Evolutionary conservation across 805 yeast species (phyloP).

Genomic region (Alloascoidea africana): DNA sequence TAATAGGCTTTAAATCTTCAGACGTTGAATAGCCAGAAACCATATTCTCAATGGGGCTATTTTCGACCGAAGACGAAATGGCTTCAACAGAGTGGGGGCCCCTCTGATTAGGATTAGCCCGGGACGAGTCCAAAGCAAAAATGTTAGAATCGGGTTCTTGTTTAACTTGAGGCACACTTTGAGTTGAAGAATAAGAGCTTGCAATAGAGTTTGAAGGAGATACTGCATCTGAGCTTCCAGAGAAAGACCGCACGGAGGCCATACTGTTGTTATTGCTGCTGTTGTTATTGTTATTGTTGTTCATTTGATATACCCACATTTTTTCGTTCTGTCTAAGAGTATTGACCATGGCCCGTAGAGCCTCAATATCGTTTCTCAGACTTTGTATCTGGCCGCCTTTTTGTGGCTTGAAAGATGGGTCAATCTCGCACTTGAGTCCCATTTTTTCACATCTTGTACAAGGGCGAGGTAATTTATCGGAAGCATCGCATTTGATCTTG

Average conservation of each 20-base stretch:
- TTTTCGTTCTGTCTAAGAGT: conserved; percentile 51
- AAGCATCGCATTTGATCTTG: conserved; percentile 85
- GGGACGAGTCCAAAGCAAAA: too few relatives aligned
- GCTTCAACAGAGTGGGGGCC: neutral
- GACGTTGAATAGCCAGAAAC: conserved; percentile 2
- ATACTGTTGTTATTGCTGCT: too few relatives aligned
- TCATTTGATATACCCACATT: too few relatives aligned
- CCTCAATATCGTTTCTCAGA: conserved; percentile 74
- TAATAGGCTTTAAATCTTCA: conserved; percentile 1
- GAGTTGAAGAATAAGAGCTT: too few relatives aligned
- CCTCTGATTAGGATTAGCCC: too few relatives aligned
- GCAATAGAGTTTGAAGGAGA: neutral
- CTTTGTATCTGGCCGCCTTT: conserved; percentile 84
- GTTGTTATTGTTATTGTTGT: too few relatives aligned
- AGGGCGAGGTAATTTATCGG: conserved; percentile 65
- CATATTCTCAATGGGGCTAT: neutral
- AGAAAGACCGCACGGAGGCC: conserved; percentile 11
- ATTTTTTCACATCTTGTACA: conserved; percentile 74
- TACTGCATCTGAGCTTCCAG: conserved; percentile 3
- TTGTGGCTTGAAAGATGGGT: conserved; percentile 82
- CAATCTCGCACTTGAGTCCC: conserved; percentile 73
- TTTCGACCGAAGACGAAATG: neutral
- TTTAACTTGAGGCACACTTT: too few relatives aligned
- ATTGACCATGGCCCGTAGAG: conserved; percentile 57
- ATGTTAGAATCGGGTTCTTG: too few relatives aligned